Conservation (phyloP, 768 basidiomycete genomes). For the Trametes meyenii region DNA sequence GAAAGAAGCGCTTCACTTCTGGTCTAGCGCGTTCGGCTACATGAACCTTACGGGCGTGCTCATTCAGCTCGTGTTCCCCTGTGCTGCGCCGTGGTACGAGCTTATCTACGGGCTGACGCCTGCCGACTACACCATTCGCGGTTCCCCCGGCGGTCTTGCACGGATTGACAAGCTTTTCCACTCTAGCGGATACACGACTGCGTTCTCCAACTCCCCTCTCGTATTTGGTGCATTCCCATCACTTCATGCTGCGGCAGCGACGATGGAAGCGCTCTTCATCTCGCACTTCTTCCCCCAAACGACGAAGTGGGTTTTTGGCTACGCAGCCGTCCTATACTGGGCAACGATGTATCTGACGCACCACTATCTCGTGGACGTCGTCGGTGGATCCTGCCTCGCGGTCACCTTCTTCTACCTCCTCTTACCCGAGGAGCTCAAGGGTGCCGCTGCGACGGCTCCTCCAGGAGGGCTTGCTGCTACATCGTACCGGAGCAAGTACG, state of each 20-base stretch:
- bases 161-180: constrained; percentile 91
- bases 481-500: constrained; percentile 61
- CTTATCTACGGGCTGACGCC: constrained; percentile 95
- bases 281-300: constrained; percentile 91
- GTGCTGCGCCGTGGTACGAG: constrained; percentile 97
- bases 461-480: constrained; percentile 44
- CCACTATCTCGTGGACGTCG: constrained; percentile 98
- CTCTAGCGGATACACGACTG: constrained; percentile 69
- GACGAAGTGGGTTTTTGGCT: constrained; percentile 73
- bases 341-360: constrained; percentile 98
- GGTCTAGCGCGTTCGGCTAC: constrained; percentile 88
- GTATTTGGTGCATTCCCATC: constrained; percentile 98
- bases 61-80: constrained; percentile 87
- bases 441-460: constrained; percentile 52
- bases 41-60: constrained; percentile 90
- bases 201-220: constrained; percentile 87
- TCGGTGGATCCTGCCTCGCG: constrained; percentile 90
- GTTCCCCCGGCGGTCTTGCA: constrained; percentile 90
- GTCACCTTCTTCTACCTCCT: constrained; percentile 85
- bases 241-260: constrained; percentile 88
- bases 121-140: constrained; percentile 88
- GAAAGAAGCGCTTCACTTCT: constrained; percentile 78
- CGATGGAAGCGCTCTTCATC: constrained; percentile 90
- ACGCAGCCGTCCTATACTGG: constrained; percentile 91
- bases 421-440: constrained; percentile 80